A percentile compares a stretch with the other conserved stretches of the same genome.
Evolutionary conservation across 257 asterid species (phyloP).

Genomic region (Lycium barbarum): DNA sequence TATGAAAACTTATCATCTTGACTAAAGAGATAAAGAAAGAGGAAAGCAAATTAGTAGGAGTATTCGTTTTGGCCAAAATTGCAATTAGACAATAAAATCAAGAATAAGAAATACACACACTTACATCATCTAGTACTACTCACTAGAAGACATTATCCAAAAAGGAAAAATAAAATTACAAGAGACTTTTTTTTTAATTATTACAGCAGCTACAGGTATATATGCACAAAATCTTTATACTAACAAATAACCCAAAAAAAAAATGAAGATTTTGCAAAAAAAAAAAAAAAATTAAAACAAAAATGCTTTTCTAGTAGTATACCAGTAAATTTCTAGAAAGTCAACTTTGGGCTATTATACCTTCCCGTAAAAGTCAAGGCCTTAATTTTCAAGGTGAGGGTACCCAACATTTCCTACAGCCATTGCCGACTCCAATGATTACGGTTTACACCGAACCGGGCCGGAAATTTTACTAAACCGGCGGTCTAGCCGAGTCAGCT

Average conservation of each 20-base stretch:
- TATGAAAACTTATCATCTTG: neutral
- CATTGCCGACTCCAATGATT: neutral
- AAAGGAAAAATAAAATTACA: neutral
- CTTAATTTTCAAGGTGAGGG: conserved; percentile 17
- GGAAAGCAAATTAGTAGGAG: neutral
- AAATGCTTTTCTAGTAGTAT: neutral
- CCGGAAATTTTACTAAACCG: conserved; percentile 43
- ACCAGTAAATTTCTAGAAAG: neutral
- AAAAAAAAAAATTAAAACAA: neutral
- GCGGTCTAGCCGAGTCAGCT: conserved; percentile 41
- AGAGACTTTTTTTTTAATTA: neutral
- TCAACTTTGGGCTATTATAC: neutral
- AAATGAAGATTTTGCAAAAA: too few relatives aligned
- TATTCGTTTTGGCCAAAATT: neutral
- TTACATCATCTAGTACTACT: too few relatives aligned
- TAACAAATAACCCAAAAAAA: neutral
- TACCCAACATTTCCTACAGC: conserved; percentile 29
- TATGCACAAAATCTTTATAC: neutral
- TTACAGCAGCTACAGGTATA: neutral
- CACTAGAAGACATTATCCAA: neutral
- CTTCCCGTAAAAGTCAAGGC: neutral
- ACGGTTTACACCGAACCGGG: neutral
- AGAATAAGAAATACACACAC: neutral
- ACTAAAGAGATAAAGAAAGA: neutral
- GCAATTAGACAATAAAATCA: neutral